These are phyloP conservation scores for Rhizopus sp. DNA, from an alignment of 371 early-diverging fungal species.

Conservation along the genomic window DNA sequence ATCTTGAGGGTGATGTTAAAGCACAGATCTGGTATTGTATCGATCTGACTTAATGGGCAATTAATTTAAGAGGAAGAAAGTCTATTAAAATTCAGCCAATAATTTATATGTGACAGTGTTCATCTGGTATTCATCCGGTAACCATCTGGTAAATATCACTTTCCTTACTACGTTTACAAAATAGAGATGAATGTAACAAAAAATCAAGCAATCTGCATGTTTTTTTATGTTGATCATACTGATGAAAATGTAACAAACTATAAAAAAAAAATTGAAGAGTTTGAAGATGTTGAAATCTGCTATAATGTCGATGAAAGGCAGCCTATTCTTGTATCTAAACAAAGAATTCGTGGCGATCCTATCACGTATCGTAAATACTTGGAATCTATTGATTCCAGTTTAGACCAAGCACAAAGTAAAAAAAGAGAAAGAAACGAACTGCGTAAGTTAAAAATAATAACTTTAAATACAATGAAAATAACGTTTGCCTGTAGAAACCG, in stretches of 20 bases:
- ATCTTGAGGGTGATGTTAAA: too few relatives aligned
- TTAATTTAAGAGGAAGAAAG: too few relatives aligned
- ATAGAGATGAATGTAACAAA: slow-evolving; percentile 2
- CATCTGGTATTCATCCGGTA: too few relatives aligned
- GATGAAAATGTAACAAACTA: slow-evolving; percentile 17
- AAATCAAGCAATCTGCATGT: slow-evolving; percentile 17
- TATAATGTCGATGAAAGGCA: slow-evolving; percentile 14
- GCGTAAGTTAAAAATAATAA: too few relatives aligned
- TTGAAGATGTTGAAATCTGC: slow-evolving; percentile 16
- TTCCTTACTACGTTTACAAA: not conserved
- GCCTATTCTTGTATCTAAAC: slow-evolving; percentile 15
- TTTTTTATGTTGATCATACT: slow-evolving; percentile 18
- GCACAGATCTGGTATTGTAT: too few relatives aligned
- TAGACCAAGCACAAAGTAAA: too few relatives aligned
- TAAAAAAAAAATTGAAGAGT: slow-evolving; percentile 17
- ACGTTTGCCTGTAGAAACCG: slow-evolving; percentile 6
- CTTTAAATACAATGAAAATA: too few relatives aligned
- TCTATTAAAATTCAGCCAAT: too few relatives aligned
- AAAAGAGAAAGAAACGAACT: too few relatives aligned
- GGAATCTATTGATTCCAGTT: too few relatives aligned
- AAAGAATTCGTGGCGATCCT: slow-evolving; percentile 13
- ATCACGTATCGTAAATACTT: not conserved
- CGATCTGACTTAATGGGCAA: too few relatives aligned
- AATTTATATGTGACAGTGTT: too few relatives aligned
- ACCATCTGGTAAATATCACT: not conserved